phyloP scores from a whole-genome alignment of 2,329 filamentous ascomycete genomes.

The Beauveria scarabaeidicola region DNA sequence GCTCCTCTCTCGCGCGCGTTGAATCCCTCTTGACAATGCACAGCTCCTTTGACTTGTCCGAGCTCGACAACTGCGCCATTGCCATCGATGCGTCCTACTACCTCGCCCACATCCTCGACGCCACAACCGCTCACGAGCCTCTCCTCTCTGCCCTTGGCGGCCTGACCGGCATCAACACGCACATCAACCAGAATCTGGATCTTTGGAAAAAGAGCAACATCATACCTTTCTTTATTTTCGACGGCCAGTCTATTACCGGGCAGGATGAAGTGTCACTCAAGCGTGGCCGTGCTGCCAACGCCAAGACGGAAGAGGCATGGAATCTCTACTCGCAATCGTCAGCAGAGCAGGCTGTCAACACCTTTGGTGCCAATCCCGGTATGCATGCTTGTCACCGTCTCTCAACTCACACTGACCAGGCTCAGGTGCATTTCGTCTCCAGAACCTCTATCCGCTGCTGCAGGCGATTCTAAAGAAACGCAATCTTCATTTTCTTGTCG shows the following conservation, averaged over 20 bases:
- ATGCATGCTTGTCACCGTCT: conserved; percentile 22
- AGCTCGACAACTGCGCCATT: conserved; percentile 66
- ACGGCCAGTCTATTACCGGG: conserved; percentile 72
- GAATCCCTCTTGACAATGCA: conserved; percentile 11
- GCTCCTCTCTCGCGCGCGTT: background rate
- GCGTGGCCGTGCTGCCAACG: conserved; percentile 55
- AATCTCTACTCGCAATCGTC: conserved; percentile 72
- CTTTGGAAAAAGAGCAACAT: conserved; percentile 62
- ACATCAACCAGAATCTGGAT: conserved; percentile 69
- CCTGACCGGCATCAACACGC: conserved; percentile 66
- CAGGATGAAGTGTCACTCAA: conserved; percentile 62
- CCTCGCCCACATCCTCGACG: conserved; percentile 68
- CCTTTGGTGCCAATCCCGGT: conserved; percentile 77
- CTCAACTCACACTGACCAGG: background rate
- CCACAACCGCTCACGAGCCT: conserved; percentile 66
- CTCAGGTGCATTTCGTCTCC: conserved; percentile 60
- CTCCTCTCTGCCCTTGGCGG: conserved; percentile 85
- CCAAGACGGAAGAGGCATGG: conserved; percentile 75
- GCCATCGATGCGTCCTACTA: conserved; percentile 89
- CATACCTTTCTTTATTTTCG: conserved; percentile 83
- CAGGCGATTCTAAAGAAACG: conserved; percentile 64
- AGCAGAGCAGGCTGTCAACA: conserved; percentile 70
- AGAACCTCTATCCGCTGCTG: conserved; percentile 68
- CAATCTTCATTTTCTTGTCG: conserved; percentile 66
- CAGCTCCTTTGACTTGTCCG: conserved; percentile 55